Evolutionary conservation across 306 rosid genomes (phyloP), one percentile per base, ranked within the genome.

Genomic region (Inga oerstediana): DNA sequence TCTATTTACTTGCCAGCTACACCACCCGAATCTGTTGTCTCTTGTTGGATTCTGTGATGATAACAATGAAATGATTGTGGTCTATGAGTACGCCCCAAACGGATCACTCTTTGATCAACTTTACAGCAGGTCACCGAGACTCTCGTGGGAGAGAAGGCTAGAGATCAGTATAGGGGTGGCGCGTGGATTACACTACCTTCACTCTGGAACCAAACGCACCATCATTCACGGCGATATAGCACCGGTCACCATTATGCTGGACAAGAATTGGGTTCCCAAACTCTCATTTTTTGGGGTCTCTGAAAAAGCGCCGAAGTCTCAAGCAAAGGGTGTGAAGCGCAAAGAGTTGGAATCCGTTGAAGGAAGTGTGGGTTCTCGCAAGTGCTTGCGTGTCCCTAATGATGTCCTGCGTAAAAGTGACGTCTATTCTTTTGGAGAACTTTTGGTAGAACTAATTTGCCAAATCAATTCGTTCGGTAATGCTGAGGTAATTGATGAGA

Each of bases 181-280:
- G 37, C 67, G 67, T 61, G 67, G 35, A 24, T 22, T 83, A n/a
- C 85, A 83, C 58, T 80, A 76, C 39, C 85, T 86, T 83, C 89
- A 86, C 74, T 12, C 74, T 0, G 83, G 85, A 15, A 49, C 76
- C 16, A 85, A 85, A 45, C 74, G 70, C 17, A n/a, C 74, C 45
- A 59, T 77, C 7, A 34, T 77, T 39, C 76, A 73, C 17, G 30
- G 65, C 5, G 14, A 84, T 16, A 5, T 11, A 10, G 4, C 11
- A 61, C 35, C 67, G 5, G 5, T 30, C 24, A 24, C 30, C 35
- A 24, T 61, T 61, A 12, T 61, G 30, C 24, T 61, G 67, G 67
- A 61, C 14, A 37, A 61, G 67, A 24, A 61, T 24, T 61, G 67
- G 67, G 10, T 10, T 24, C 67, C 67, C 67, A 61, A 61, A 5